Evolutionary conservation across 441 rosid species (phyloP), one percentile per base, ranked within the genome.

Genomic region (Gossypium trilobum): DNA sequence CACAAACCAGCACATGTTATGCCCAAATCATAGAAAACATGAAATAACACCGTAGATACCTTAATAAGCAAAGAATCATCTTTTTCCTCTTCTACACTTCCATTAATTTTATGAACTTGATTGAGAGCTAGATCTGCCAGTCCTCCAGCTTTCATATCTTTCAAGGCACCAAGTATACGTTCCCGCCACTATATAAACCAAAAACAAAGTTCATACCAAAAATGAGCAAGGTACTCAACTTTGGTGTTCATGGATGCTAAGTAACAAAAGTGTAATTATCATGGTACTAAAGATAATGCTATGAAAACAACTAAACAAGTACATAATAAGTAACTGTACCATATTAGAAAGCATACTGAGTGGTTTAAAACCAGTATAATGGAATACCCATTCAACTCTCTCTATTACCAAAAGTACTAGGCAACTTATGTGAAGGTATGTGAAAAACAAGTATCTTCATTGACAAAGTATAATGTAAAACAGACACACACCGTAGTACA

Each of bases 171-270:
- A 52, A 78, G 78, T 81, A 95, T 77, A 75, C 97, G 95, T 78
- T 88, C 97, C 76, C 93, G 87, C 99, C 99, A 95, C 99, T 93
- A 76, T 68, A 86, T 62, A 78, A 78, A 82, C 50, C 74, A 76
- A 76, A 78, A 62, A 67, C 4, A 14, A 29, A 50, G 23, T 62
- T 51, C 71, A 63, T 64, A 48, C 2, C 8, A 52, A 67, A 62
- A 36, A 4, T 22, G 17, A 10, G 8, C 29, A 42, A 29, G 68
- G 48, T 29, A 68, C 10, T 72, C 59, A 29, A 50, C 74, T 71
- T 59, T 44, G n/a, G 60, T 17, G 17, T 29, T 17, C 36, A 39
- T 16, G 60, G 27, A 29, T 52, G 17, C 29, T 52, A 68, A 51
- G 48, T 2, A 17, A 29, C 10, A 11, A 5, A 17, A 29, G 17